These are phyloP conservation scores for Besnoitia besnoiti DNA, from an alignment of 169 alveolate genomes.

Conservation along the genomic window DNA sequence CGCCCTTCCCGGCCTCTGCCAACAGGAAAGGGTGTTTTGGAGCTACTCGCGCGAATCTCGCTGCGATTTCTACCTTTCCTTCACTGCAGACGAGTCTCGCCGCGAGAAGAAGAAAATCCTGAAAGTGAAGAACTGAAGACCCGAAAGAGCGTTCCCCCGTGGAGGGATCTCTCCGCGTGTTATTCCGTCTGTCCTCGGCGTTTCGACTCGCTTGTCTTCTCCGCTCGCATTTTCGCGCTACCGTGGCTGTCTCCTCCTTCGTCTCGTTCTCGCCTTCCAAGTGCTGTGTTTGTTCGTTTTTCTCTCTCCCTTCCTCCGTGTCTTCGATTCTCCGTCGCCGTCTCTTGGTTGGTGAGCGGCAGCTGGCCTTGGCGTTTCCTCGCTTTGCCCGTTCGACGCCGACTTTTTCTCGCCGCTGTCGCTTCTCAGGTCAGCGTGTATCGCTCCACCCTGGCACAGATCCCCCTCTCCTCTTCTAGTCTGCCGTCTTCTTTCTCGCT, in stretches of 20 bases:
- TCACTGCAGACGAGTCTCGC: too few species aligned
- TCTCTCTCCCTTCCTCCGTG: neutral
- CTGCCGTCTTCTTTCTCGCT: neutral
- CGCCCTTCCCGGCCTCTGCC: too few species aligned
- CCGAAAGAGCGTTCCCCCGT: too few species aligned
- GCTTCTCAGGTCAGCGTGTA: neutral
- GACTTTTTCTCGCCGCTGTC: neutral
- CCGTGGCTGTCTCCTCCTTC: neutral
- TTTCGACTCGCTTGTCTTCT: neutral
- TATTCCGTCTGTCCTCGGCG: neutral
- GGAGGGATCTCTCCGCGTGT: too few species aligned
- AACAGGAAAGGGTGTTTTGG: too few species aligned
- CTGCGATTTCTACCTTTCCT: too few species aligned
- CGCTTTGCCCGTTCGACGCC: neutral
- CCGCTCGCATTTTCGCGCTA: neutral
- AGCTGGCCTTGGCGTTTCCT: neutral
- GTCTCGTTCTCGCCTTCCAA: neutral
- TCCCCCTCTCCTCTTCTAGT: neutral
- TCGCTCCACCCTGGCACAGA: neutral
- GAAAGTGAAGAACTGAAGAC: too few species aligned
- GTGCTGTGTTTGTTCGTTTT: neutral
- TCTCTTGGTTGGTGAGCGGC: neutral
- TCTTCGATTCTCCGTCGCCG: neutral
- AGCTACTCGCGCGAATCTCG: too few species aligned
- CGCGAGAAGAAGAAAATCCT: too few species aligned